These are phyloP conservation scores for Populus tremula DNA, from an alignment of 345 rosid genomes.

Conservation along the genomic window DNA sequence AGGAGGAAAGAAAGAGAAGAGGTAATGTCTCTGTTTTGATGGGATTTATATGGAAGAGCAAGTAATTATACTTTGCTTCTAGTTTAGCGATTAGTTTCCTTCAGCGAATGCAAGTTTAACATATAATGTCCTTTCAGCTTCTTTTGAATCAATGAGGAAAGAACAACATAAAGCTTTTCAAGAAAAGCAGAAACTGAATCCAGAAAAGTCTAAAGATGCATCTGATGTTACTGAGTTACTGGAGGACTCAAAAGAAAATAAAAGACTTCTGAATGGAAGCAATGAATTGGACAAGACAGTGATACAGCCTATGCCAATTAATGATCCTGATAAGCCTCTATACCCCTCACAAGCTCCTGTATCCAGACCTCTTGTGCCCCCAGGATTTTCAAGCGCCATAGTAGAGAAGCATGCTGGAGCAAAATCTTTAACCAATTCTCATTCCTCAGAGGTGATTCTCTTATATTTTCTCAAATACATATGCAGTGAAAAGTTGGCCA, in stretches of 20 bases:
- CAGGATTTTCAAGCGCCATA: slow-evolving; percentile 63
- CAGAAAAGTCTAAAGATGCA: slow-evolving; percentile 52
- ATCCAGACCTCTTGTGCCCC: slow-evolving; percentile 94
- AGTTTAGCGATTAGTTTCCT: not conserved
- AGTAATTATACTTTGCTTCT: slow-evolving; percentile 8
- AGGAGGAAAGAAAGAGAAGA: slow-evolving; percentile 95
- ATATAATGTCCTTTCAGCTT: slow-evolving; percentile 47
- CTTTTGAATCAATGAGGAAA: slow-evolving; percentile 94
- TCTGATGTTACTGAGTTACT: slow-evolving; percentile 61
- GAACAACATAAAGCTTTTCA: slow-evolving; percentile 83
- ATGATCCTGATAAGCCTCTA: slow-evolving; percentile 42
- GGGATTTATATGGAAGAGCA: slow-evolving; percentile 3
- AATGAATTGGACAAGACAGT: slow-evolving; percentile 41
- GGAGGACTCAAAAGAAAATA: slow-evolving; percentile 64
- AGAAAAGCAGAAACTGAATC: slow-evolving; percentile 68
- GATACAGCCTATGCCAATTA: slow-evolving; percentile 18
- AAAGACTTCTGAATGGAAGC: slow-evolving; percentile 38
- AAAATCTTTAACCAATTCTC: slow-evolving; percentile 39
- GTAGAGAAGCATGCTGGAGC: slow-evolving; percentile 51
- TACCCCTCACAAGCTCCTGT: slow-evolving; percentile 48
- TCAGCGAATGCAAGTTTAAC: slow-evolving; percentile 13
- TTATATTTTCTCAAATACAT: not conserved
- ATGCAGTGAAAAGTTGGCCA: not conserved
- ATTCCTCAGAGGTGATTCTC: slow-evolving; percentile 46
- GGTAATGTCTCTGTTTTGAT: slow-evolving; percentile 42